Evolutionary conservation across 441 rosid species (phyloP), one percentile per base, ranked within the genome.

Genomic region (Bocquillonia castaneifolia): DNA sequence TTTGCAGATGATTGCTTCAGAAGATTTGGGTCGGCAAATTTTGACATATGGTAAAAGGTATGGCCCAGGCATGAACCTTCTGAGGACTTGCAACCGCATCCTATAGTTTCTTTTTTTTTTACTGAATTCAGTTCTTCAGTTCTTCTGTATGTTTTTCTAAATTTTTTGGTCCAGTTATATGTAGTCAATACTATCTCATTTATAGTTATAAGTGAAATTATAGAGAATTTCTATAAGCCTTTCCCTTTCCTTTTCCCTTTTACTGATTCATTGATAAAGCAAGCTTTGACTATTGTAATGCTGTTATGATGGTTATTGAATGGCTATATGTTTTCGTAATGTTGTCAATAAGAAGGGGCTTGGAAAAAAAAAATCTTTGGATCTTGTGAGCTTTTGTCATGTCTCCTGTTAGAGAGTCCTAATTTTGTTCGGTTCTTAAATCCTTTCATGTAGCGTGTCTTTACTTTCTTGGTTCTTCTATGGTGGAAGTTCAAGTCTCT

Each of bases 41-140:
- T 85, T 92, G 78, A 88, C 94, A 20, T 88, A 84, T 29, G 88
- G 90, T 59, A 92, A 85, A 76, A 87, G 99, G 99, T 94, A 84
- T 25, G 58, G 37, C 58, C 40, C 1, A 1, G 45, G 42, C n/a
- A 28, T 22, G 29, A 55, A 12, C 32, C 62, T 9, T 66, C 50
- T 18, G 28, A 50, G 20, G 54, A 20, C 54, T 50, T n/a, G n/a
- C 4, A 50, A 50, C 0, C 25, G 4, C 14, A 0, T 4, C 54
- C 6, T 22, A 15, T 50, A 4, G 14, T 45, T 17, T 20, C 5
- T 47, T n/a, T 20, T 50, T 20, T 6, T 0, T 18, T 66, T 54
- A 18, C 20, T 40, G 59, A 8, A 26, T 44, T 25, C 39, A 48
- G 10, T n/a, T n/a, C n/a, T n/a, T n/a, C n/a, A n/a, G n/a, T 50